phyloP scores from a whole-genome alignment of 306 rosid species.

The Glycyrrhiza uralensis region DNA sequence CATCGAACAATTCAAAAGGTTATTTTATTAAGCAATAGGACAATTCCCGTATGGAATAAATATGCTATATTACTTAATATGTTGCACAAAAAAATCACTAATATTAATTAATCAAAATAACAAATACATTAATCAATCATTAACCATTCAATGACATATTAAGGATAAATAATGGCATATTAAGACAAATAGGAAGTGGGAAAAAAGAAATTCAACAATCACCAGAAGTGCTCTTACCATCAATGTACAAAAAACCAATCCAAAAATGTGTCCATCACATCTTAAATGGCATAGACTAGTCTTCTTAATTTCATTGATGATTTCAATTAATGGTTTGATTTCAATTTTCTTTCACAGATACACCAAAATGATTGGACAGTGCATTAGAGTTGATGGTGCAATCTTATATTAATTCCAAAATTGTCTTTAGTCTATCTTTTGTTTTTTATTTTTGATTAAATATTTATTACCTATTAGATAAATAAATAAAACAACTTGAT shows the following conservation, averaged over 20 bases:
- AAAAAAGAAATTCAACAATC: neutral
- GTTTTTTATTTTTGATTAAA: neutral
- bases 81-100: neutral
- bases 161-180: neutral
- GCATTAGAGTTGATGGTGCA: neutral
- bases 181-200: neutral
- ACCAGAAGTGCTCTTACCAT: neutral
- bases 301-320: neutral
- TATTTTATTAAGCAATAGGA: neutral
- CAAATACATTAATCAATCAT: neutral
- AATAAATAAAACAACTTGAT: neutral
- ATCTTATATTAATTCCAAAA: too few species aligned
- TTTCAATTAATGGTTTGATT: neutral
- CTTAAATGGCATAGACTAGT: neutral
- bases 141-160: neutral
- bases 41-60: neutral
- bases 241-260: too few species aligned
- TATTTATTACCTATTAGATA: neutral
- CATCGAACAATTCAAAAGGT: slow-evolving; percentile 22
- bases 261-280: neutral
- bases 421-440: neutral
- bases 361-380: neutral
- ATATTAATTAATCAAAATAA: neutral
- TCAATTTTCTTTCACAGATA: neutral
- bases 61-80: neutral